Evolutionary conservation across 768 basidiomycete species (phyloP), one percentile per base, ranked within the genome.

Genomic region (Chalciporus piperatus): DNA sequence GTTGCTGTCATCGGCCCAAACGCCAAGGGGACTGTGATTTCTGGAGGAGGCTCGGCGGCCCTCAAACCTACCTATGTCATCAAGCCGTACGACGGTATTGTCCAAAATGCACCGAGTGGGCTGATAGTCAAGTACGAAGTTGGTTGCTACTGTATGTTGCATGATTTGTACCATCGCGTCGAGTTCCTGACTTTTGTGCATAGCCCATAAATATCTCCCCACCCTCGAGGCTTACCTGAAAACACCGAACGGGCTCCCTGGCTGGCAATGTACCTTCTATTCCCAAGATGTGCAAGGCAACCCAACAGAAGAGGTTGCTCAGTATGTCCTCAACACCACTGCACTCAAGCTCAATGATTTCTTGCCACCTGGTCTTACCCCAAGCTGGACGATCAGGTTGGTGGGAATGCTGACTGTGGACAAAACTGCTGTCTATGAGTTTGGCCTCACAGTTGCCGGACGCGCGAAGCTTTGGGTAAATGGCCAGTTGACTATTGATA

Each of bases 31-130:
- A 59, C 67, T 6, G 76, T 83, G 3, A 71, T 84, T 9, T 84
- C 81, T 38, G 87, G 86, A 37, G 88, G 87, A 40, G 88, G 87
- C 28, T 85, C 84, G 13, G 89, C 88, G 0, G 76, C 79, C 3
- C 73, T 92, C 37, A 85, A 82, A 52, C 72, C 85, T 1, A 80
- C 76, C 14, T 89, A 87, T 71, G 73, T 81, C 25, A 72, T 83
- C 16, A 80, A 80, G 4, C 87, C 88, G 2, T 84, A 74, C 60
- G 77, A 83, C 11, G 87, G 85, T 8, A 72, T 89, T 22, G 60
- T 64, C 13, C 65, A 66, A n/a, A 76, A 72, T 45, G 78, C 79
- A 10, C 78, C 80, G 4, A 69, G 74, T 19, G 75, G 72, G 4
- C 64, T 82, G 27, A 73, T 79, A 5, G 69, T 88, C 50, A 63